A percentile compares a stretch with the other conserved stretches of the same genome.
phyloP scores from a whole-genome alignment of 2,329 filamentous ascomycete species.

The Phialophora verrucosa region DNA sequence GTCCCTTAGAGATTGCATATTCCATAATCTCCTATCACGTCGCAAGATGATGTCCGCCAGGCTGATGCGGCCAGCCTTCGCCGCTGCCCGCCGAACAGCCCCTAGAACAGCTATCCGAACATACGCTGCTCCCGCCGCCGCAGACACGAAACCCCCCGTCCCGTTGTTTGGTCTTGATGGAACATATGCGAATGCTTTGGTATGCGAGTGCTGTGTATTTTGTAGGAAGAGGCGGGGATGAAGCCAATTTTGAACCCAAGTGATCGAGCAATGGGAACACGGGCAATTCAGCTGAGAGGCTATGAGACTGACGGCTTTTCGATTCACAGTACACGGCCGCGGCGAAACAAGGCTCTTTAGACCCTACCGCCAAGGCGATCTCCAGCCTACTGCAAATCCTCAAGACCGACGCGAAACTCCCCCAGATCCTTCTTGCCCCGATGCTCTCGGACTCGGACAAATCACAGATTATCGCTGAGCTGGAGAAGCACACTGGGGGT shows the following conservation, averaged over 20 bases:
- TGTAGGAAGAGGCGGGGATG: neutral
- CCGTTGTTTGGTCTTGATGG: conserved; percentile 95
- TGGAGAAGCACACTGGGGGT: conserved; percentile 78
- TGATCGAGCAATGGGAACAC: neutral
- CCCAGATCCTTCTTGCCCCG: conserved; percentile 75
- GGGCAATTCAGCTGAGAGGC: neutral
- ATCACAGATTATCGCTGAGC: conserved; percentile 81
- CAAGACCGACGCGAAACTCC: conserved; percentile 83
- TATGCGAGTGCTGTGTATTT: conserved; percentile 58
- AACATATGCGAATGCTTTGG: conserved; percentile 97
- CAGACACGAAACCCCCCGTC: conserved; percentile 78
- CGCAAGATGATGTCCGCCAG: conserved; percentile 40
- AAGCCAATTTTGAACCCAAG: neutral
- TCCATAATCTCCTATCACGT: conserved; percentile 13
- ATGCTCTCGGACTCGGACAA: conserved; percentile 82
- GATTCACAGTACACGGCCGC: conserved; percentile 85
- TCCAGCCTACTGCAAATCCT: conserved; percentile 72
- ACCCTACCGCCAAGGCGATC: conserved; percentile 82
- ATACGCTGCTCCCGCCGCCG: conserved; percentile 71
- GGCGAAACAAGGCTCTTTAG: conserved; percentile 83
- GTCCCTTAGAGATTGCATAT: conserved; percentile 9
- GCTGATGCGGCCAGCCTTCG: conserved; percentile 49
- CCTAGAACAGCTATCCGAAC: conserved; percentile 69
- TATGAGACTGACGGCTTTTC: conserved; percentile 2
- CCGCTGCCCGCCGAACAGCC: conserved; percentile 65